Conservation (phyloP, 2,329 filamentous ascomycete genomes). For the Falciphora oryzae region DNA sequence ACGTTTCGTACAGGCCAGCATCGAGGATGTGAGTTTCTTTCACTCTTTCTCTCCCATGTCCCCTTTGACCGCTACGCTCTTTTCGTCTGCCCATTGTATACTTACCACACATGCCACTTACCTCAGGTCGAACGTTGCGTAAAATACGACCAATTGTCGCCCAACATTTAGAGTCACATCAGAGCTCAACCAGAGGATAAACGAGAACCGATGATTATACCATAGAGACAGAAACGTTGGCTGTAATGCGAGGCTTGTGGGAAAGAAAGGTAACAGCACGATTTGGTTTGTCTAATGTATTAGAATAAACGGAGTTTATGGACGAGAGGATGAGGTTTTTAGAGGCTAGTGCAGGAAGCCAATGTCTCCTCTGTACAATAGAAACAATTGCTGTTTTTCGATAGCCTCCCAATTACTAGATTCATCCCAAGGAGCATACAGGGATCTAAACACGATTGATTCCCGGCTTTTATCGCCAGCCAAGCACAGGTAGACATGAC, state of each 20-base stretch:
- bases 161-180: conserved; percentile 44
- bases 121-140: conserved; percentile 76
- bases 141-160: conserved; percentile 82
- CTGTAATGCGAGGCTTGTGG: neutral
- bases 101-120: neutral
- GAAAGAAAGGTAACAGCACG: neutral
- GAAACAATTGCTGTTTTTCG: too few relatives aligned
- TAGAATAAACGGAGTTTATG: too few relatives aligned
- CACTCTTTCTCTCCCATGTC: neutral
- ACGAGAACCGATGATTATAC: neutral
- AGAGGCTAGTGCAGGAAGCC: too few relatives aligned
- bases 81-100: neutral
- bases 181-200: neutral
- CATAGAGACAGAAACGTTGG: neutral
- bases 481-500: neutral
- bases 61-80: neutral
- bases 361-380: too few relatives aligned
- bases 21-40: conserved; percentile 66
- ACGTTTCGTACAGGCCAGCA: conserved; percentile 81
- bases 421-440: too few relatives aligned
- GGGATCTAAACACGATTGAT: too few relatives aligned
- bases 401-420: neutral
- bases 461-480: too few relatives aligned
- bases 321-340: too few relatives aligned
- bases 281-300: neutral